A percentile compares a stretch with the other conserved stretches of the same genome.
Conservation (phyloP, 257 asterid genomes). For the Striga asiatica region DNA sequence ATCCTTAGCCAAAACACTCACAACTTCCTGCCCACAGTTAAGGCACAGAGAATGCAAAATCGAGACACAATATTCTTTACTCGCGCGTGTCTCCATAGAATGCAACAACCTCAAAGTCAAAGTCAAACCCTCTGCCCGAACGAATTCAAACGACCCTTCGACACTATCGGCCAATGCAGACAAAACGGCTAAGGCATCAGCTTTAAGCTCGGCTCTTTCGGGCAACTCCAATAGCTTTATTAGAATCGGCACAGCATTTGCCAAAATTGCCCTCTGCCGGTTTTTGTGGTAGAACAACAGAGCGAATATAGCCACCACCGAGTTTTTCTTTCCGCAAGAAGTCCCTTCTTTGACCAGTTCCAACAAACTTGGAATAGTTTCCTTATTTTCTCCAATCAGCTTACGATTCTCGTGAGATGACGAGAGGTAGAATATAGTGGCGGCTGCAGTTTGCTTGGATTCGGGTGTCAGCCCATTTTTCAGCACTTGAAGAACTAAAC, state of each 20-base stretch:
- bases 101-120: constrained; percentile 18
- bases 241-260: constrained; percentile 30
- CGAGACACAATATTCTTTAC: constrained; percentile 55
- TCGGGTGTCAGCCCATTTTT: constrained; percentile 35
- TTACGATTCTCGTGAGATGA: constrained; percentile 43
- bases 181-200: constrained; percentile 51
- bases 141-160: constrained; percentile 37
- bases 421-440: constrained; percentile 46
- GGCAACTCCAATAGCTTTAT: constrained; percentile 30
- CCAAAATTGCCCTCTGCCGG: constrained; percentile 30
- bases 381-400: constrained; percentile 37
- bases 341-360: constrained; percentile 41
- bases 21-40: constrained; percentile 47
- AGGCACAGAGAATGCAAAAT: constrained; percentile 40
- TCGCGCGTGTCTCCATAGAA: constrained; percentile 30
- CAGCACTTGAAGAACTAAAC: constrained; percentile 27
- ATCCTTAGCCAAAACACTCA: constrained; percentile 34
- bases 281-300: constrained; percentile 31
- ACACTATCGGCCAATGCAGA: constrained; percentile 36
- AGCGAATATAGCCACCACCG: constrained; percentile 52
- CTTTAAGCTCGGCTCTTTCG: constrained; percentile 31
- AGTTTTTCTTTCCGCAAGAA: constrained; percentile 49
- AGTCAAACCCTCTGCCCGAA: constrained; percentile 25
- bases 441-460: constrained; percentile 58
- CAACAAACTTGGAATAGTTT: constrained; percentile 35